Evolutionary conservation across 306 rosid species (phyloP).

Genomic region (Gillenia trifoliata): DNA sequence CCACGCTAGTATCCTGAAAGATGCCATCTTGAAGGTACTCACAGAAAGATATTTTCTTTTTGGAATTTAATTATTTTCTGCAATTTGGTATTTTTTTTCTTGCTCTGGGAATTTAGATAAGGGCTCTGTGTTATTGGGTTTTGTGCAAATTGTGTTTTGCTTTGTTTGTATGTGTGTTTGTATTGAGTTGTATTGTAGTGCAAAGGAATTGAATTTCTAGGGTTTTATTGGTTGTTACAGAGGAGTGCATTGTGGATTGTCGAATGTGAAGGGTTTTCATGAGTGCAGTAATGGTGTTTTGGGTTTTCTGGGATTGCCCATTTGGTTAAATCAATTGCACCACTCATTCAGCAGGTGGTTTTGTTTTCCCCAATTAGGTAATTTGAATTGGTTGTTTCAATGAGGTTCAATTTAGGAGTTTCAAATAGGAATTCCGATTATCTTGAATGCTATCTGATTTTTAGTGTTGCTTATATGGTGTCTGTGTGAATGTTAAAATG

Average conservation of each 20-base stretch:
- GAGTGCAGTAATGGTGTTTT: constrained; percentile 33
- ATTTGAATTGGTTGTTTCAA: background rate
- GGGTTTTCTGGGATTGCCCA: constrained; percentile 39
- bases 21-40: constrained; percentile 14
- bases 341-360: constrained; percentile 31
- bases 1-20: background rate
- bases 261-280: constrained; percentile 35
- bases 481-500: background rate
- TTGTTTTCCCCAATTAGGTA: background rate
- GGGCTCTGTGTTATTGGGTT: constrained; percentile 19
- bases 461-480: background rate
- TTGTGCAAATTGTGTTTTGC: constrained; percentile 13
- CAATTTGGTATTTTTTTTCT: background rate
- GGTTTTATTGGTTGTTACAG: constrained; percentile 37
- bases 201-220: constrained; percentile 37
- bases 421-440: background rate
- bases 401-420: background rate
- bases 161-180: constrained; percentile 6
- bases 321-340: constrained; percentile 19
- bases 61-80: background rate
- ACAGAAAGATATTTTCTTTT: background rate
- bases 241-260: constrained; percentile 52
- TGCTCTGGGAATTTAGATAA: constrained; percentile 4
- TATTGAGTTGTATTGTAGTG: constrained; percentile 13
- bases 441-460: background rate